Conservation (phyloP, 2,329 filamentous ascomycete species). For the Grosmannia huntii region DNA sequence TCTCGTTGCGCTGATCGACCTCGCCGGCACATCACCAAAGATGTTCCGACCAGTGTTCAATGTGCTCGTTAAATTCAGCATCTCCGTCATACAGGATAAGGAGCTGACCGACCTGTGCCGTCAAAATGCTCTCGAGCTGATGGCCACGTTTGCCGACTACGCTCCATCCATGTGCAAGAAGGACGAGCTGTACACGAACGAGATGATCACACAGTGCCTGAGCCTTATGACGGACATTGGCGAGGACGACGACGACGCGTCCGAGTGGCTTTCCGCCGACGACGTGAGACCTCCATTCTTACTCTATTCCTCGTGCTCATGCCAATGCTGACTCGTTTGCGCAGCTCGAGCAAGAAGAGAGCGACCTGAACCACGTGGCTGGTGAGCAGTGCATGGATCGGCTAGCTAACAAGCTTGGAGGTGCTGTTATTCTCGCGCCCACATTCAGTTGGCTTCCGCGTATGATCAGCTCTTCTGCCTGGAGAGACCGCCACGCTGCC, state of each 20-base stretch:
- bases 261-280: constrained; percentile 86
- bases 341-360: constrained; percentile 85
- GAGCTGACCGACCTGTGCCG: constrained; percentile 80
- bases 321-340: constrained; percentile 10
- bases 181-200: constrained; percentile 77
- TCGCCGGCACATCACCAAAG: constrained; percentile 86
- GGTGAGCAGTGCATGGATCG: constrained; percentile 98
- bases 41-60: constrained; percentile 97
- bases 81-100: constrained; percentile 92
- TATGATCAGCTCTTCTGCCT: constrained; percentile 92
- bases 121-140: constrained; percentile 90
- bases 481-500: constrained; percentile 90
- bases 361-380: constrained; percentile 91
- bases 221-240: constrained; percentile 98
- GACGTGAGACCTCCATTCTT: constrained; percentile 48
- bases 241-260: constrained; percentile 83
- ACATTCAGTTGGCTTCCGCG: constrained; percentile 95
- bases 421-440: constrained; percentile 79
- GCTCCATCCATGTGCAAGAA: constrained; percentile 91
- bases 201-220: constrained; percentile 97
- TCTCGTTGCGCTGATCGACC: constrained; percentile 79
- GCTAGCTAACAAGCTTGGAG: constrained; percentile 90
- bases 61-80: constrained; percentile 81
- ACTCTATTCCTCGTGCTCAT: neutral
- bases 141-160: constrained; percentile 96